Conservation (phyloP, 1,284 basidiomycete genomes). For the Rhizoctonia solani region DNA sequence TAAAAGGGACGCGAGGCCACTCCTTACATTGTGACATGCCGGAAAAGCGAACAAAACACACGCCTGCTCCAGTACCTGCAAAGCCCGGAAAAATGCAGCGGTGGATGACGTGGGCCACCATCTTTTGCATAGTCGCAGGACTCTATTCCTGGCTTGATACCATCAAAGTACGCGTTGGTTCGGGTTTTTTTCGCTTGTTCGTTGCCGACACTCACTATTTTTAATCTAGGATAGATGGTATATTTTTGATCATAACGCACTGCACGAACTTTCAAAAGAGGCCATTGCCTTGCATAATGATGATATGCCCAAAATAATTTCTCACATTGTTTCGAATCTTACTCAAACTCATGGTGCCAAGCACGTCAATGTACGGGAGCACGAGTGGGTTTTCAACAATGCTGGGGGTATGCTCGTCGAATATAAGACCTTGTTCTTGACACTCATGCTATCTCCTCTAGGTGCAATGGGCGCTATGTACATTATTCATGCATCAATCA, state of each 20-base stretch:
- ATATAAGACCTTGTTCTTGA: not conserved
- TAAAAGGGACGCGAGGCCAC: not conserved
- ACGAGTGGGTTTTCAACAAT: constrained; percentile 97
- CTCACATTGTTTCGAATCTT: constrained; percentile 76
- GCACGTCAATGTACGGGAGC: constrained; percentile 48
- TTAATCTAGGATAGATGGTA: constrained; percentile 60
- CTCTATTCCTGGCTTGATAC: constrained; percentile 57
- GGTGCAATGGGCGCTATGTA: constrained; percentile 73
- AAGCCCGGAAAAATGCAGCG: constrained; percentile 20
- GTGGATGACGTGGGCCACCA: constrained; percentile 25
- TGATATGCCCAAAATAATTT: constrained; percentile 70
- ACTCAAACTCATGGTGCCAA: constrained; percentile 58
- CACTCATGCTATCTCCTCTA: not conserved
- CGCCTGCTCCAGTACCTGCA: constrained; percentile 10
- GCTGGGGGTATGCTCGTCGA: constrained; percentile 72
- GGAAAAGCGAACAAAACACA: constrained; percentile 20
- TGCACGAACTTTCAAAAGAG: constrained; percentile 71
- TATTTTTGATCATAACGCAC: constrained; percentile 65
- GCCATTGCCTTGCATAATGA: constrained; percentile 66
- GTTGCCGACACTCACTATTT: constrained; percentile 43
- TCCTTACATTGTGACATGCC: not conserved
- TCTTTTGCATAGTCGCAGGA: constrained; percentile 44
- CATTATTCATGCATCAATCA: constrained; percentile 91
- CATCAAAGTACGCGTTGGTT: constrained; percentile 56
- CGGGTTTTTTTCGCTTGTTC: constrained; percentile 47